These are phyloP conservation scores for Ambrosia hybrid DNA, from an alignment of 140 eudicot genomes.

Conservation along the genomic window DNA sequence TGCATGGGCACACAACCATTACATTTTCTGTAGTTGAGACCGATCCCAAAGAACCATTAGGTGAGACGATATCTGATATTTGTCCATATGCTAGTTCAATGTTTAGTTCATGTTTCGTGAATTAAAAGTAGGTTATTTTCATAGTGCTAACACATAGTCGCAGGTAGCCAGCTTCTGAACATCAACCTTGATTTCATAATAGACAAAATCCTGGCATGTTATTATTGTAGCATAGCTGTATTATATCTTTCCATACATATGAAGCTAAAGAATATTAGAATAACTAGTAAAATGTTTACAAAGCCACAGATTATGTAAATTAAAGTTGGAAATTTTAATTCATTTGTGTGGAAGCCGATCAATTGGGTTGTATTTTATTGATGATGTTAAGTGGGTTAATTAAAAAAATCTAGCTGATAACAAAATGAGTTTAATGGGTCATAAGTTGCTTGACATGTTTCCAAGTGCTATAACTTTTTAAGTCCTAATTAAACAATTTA, in stretches of 20 bases:
- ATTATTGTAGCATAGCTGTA: neutral
- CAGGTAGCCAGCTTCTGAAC: slow-evolving; percentile 9
- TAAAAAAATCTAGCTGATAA: neutral
- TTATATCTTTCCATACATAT: neutral
- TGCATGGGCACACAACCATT: slow-evolving; percentile 75
- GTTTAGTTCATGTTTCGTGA: slow-evolving; percentile 10
- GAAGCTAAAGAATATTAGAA: neutral
- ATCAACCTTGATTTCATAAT: neutral
- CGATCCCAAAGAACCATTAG: slow-evolving; percentile 62
- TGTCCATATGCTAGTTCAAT: slow-evolving; percentile 11
- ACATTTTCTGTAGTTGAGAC: slow-evolving; percentile 75
- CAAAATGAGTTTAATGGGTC: neutral
- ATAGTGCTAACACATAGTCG: slow-evolving; percentile 1
- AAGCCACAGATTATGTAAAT: neutral
- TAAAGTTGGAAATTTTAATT: neutral
- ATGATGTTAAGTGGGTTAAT: neutral
- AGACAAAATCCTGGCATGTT: neutral
- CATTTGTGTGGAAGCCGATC: neutral
- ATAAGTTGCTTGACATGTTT: slow-evolving; percentile 2
- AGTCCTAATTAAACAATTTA: neutral
- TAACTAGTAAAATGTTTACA: slow-evolving; percentile 17
- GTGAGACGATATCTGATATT: slow-evolving; percentile 43
- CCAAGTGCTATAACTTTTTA: neutral
- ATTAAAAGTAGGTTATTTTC: slow-evolving; percentile 2
- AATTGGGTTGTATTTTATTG: neutral